Evolutionary conservation across 768 basidiomycete genomes (phyloP).

Genomic region (Boletus reticulatus): DNA sequence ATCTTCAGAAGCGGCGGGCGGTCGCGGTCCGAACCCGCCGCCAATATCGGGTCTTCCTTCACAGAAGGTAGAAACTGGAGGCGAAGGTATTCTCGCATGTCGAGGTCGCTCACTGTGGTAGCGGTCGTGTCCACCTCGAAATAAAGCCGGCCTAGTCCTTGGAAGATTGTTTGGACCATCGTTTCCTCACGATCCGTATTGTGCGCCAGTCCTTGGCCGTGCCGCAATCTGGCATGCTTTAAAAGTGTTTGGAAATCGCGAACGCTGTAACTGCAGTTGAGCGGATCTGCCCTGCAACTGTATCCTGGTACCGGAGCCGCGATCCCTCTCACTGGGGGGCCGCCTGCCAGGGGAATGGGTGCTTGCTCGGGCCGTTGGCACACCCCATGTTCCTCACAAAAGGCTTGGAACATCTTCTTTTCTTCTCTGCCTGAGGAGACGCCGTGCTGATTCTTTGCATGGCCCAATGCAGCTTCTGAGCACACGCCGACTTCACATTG

Average conservation of each 20-base stretch:
- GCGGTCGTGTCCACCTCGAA: not conserved
- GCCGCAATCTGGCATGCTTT: not conserved
- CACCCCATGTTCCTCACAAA: not conserved
- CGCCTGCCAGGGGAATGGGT: not conserved
- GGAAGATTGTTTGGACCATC: not conserved
- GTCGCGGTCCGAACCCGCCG: too few species aligned
- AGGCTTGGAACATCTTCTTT: not conserved
- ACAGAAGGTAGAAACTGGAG: not conserved
- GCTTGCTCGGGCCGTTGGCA: not conserved
- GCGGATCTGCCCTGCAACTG: constrained; percentile 1
- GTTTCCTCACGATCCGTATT: not conserved
- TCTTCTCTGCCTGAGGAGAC: not conserved
- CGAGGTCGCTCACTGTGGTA: not conserved
- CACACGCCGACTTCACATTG: not conserved
- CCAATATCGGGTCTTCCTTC: not conserved
- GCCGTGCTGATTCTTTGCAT: not conserved
- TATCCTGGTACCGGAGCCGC: not conserved
- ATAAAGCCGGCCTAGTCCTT: not conserved
- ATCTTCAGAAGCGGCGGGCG: too few species aligned
- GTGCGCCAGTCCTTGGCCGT: not conserved
- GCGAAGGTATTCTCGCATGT: not conserved
- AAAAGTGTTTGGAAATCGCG: not conserved
- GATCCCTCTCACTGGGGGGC: constrained; percentile 1
- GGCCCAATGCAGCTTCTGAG: constrained; percentile 2
- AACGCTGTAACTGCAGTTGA: constrained; percentile 3